phyloP scores from a whole-genome alignment of 345 rosid species.

The Populus alba region DNA sequence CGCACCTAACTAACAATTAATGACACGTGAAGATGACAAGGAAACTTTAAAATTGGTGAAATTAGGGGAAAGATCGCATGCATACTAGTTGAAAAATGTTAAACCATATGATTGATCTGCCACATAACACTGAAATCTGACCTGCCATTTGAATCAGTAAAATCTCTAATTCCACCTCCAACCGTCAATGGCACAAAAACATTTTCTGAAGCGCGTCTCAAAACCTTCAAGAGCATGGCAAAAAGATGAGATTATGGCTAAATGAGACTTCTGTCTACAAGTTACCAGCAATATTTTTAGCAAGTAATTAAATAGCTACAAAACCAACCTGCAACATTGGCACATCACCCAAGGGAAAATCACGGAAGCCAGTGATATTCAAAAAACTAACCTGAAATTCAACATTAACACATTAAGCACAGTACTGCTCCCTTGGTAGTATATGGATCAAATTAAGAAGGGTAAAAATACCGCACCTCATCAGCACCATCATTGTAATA shows the following conservation, averaged over 20 bases:
- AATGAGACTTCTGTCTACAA: not conserved
- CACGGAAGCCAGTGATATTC: conserved; percentile 91
- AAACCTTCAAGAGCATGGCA: conserved; percentile 49
- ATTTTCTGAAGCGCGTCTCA: conserved; percentile 84
- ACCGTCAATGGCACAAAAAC: conserved; percentile 97
- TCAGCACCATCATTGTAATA: conserved; percentile 94
- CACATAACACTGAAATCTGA: conserved; percentile 15
- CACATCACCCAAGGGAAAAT: conserved; percentile 92
- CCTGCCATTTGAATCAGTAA: conserved; percentile 95
- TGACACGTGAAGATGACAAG: not conserved
- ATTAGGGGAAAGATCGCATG: not conserved
- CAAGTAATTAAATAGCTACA: not conserved
- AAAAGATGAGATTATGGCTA: not conserved
- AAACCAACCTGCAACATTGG: conserved; percentile 88
- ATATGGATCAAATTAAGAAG: not conserved
- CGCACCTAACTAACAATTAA: not conserved
- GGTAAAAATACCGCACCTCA: conserved; percentile 54
- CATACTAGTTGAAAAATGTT: not conserved
- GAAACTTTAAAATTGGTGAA: not conserved
- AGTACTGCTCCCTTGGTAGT: not conserved
- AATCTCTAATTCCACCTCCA: conserved; percentile 98
- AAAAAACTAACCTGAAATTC: conserved; percentile 77
- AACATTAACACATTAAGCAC: conserved; percentile 7
- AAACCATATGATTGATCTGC: not conserved
- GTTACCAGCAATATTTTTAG: not conserved